These are phyloP conservation scores for Grosmannia serpens DNA, from an alignment of 2,329 filamentous ascomycete species.

Conservation along the genomic window DNA sequence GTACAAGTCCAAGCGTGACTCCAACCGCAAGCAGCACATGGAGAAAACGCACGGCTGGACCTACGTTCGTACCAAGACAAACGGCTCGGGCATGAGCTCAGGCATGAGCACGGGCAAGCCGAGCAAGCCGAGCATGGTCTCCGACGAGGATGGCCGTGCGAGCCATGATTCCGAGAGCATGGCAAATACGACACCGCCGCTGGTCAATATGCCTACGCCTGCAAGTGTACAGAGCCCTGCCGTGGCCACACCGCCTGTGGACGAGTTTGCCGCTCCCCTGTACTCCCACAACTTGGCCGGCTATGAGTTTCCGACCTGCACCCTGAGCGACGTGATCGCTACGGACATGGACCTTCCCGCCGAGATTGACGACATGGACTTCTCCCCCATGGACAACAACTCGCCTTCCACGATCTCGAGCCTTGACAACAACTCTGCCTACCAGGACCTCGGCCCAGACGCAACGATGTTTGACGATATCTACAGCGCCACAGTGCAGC, in stretches of 20 bases:
- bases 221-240: slow-evolving; percentile 43
- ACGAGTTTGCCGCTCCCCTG: slow-evolving; percentile 23
- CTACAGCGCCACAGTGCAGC: slow-evolving; percentile 45
- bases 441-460: slow-evolving; percentile 47
- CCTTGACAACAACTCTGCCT: slow-evolving; percentile 40
- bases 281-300: slow-evolving; percentile 35
- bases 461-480: slow-evolving; percentile 54
- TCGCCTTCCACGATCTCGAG: slow-evolving; percentile 32
- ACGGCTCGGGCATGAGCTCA: slow-evolving; percentile 54
- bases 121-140: neutral
- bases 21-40: slow-evolving; percentile 98
- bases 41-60: slow-evolving; percentile 88
- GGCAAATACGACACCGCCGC: slow-evolving; percentile 43
- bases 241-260: slow-evolving; percentile 46
- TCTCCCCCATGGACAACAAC: slow-evolving; percentile 30
- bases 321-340: slow-evolving; percentile 8
- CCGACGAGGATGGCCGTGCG: slow-evolving; percentile 9
- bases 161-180: slow-evolving; percentile 30
- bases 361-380: slow-evolving; percentile 31
- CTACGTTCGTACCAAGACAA: slow-evolving; percentile 89
- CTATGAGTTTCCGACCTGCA: slow-evolving; percentile 31
- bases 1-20: slow-evolving; percentile 91
- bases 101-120: slow-evolving; percentile 41
- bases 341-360: slow-evolving; percentile 24
- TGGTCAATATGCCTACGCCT: slow-evolving; percentile 52